Percentiles rank a stretch among this genome's conserved stretches.
Conservation (phyloP, 768 basidiomycete genomes). For the Hirschioporus abietinus region DNA sequence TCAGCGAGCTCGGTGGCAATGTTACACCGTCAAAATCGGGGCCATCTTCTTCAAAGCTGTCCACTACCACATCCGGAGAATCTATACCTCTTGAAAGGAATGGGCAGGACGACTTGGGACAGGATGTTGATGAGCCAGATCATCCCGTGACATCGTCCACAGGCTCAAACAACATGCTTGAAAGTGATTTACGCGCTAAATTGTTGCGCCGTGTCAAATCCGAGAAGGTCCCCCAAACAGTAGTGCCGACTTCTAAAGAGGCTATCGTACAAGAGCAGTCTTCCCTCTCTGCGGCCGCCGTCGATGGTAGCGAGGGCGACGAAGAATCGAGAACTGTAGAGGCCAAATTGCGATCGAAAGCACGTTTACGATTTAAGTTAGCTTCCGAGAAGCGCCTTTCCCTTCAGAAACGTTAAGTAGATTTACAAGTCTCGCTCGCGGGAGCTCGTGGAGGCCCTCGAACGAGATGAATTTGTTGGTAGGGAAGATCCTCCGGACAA, state of each 20-base stretch:
- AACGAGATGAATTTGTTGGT: background rate
- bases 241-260: conserved; percentile 7
- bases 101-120: background rate
- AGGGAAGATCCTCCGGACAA: background rate
- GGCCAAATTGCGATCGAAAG: conserved; percentile 40
- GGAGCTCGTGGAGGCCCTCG: background rate
- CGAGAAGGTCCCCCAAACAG: conserved; percentile 28
- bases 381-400: conserved; percentile 35
- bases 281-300: background rate
- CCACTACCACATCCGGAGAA: background rate
- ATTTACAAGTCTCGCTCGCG: background rate
- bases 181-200: conserved; percentile 26
- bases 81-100: background rate
- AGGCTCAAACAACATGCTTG: background rate
- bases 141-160: background rate
- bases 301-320: background rate
- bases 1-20: background rate
- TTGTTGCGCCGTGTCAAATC: conserved; percentile 38
- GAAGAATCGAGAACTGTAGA: conserved; percentile 22
- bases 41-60: background rate
- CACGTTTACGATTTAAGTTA: conserved; percentile 43
- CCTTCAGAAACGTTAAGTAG: background rate
- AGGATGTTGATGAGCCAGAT: background rate
- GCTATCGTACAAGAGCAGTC: conserved; percentile 7
- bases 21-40: background rate